Conservation (phyloP, 306 rosid genomes). For the Vicia faba region DNA sequence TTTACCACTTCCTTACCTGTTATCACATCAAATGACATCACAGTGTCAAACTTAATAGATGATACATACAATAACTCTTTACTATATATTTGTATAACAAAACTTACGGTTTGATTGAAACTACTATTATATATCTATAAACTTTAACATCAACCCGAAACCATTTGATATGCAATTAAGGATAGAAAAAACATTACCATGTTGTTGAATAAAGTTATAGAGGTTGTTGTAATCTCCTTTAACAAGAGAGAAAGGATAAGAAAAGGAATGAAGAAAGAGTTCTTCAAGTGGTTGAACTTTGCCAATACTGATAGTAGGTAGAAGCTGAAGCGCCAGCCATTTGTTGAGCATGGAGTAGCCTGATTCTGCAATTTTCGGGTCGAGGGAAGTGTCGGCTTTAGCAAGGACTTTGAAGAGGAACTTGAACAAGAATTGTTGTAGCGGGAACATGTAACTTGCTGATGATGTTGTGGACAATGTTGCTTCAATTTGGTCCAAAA, state of each 20-base stretch:
- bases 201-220: constrained; percentile 54
- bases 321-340: constrained; percentile 88
- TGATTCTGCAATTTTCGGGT: constrained; percentile 55
- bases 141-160: no score
- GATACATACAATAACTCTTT: no score
- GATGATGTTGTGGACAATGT: constrained; percentile 45
- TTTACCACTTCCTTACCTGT: constrained; percentile 68
- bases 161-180: no score
- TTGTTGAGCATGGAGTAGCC: constrained; percentile 60
- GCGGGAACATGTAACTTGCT: constrained; percentile 43
- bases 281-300: constrained; percentile 81
- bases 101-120: no score
- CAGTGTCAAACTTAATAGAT: no score
- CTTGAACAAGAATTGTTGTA: constrained; percentile 59
- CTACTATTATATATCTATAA: no score
- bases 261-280: constrained; percentile 79
- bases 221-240: constrained; percentile 65
- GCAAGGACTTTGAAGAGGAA: constrained; percentile 62
- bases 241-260: constrained; percentile 70
- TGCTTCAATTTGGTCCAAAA: constrained; percentile 66
- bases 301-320: constrained; percentile 67
- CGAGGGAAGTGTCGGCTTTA: constrained; percentile 67
- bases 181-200: constrained; percentile 48
- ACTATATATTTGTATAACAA: no score
- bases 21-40: no score